Evolutionary conservation across 805 yeast species (phyloP), one percentile per base, ranked within the genome.

Genomic region (Cyberlindnera mississippiensis): DNA sequence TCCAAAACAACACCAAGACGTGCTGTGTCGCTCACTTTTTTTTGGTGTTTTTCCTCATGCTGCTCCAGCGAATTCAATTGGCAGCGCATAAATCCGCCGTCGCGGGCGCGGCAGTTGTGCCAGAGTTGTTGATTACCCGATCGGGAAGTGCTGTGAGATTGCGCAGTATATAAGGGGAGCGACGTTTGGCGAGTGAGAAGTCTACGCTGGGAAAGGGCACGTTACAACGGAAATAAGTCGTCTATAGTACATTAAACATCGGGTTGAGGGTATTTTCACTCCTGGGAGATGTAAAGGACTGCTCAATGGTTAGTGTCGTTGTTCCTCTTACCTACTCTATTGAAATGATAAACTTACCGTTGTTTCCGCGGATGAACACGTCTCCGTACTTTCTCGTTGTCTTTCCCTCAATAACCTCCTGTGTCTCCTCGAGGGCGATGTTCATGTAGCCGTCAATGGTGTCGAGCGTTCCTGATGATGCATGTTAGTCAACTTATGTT

Each of bases 391-490:
- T 67, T 47, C 73, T 76, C 28, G 73, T 75, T 33, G 61, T 57
- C 35, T 71, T 69, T 6, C 75, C 75, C 39, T 68, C 66, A 27
- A 77, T 76, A 34, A 65, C 62, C 59, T 93, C 99, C 35, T 77
- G 71, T 4, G 95, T 79, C 46, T 80, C 74, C 41, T 85, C 88
- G 50, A 93, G 72, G 2, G 91, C 95, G 37, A 93, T 83, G 65
- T 93, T 93, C 96, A 93, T 89, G 68, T 82, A 93, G 8, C 98
- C 98, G 61, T 93, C 99, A 44, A 93, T 90, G 31, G 96, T 86
- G 53, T 86, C 91, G 49, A 86, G 72, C 37, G 65, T 69, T 6
- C 84, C 68, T 63, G 36, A 12, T 11, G 15, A 10, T 10, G 12
- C 2, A 13, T 29, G 59, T 41, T 37, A 37, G 41, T 41, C 9